phyloP scores from a whole-genome alignment of 140 eudicot genomes.

The Ambrosia hybrid region DNA sequence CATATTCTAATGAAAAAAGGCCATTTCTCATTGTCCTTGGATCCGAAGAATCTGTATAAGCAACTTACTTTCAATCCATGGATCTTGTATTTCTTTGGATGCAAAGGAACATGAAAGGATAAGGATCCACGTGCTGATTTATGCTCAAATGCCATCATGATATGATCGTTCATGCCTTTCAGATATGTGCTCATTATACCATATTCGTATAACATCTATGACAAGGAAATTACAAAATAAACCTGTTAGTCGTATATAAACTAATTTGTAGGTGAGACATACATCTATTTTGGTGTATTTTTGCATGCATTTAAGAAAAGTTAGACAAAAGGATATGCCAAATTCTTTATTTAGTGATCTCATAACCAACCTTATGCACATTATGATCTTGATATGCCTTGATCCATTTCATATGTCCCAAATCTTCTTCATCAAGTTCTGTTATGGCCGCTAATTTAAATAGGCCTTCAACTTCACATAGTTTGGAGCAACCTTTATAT shows the following conservation, averaged over 20 bases:
- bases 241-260: neutral
- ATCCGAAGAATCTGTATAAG: slow-evolving; percentile 10
- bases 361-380: slow-evolving; percentile 1
- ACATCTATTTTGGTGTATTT: neutral
- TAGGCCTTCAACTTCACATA: slow-evolving; percentile 20
- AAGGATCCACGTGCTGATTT: neutral
- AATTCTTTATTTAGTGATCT: neutral
- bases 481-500: slow-evolving; percentile 19
- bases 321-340: neutral
- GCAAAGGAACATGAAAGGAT: slow-evolving; percentile 17
- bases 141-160: neutral
- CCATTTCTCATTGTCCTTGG: neutral
- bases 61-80: slow-evolving; percentile 14
- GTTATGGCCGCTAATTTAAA: slow-evolving; percentile 3
- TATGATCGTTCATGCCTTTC: slow-evolving; percentile 9
- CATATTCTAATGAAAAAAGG: neutral
- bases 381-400: slow-evolving; percentile 6
- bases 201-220: slow-evolving; percentile 22
- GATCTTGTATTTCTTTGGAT: slow-evolving; percentile 6
- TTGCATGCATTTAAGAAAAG: neutral
- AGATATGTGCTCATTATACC: slow-evolving; percentile 33
- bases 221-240: neutral
- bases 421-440: slow-evolving; percentile 3
- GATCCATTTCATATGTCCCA: slow-evolving; percentile 25
- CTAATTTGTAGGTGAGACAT: neutral